Percentiles rank a stretch among this genome's conserved stretches.
Evolutionary conservation across 345 rosid genomes (phyloP).

Genomic region (Eucalyptus globulus): DNA sequence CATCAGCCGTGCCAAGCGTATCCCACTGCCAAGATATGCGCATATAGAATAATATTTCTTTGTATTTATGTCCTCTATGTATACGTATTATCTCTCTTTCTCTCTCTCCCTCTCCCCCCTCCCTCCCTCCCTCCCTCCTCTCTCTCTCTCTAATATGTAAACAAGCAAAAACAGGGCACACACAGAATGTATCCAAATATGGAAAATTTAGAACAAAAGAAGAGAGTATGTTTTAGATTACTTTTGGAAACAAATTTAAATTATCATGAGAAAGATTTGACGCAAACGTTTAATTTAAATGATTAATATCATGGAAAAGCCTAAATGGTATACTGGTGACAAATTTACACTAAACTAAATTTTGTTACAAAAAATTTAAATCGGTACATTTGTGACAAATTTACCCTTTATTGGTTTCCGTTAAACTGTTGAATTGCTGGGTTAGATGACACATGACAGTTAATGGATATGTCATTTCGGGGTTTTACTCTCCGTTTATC

Average conservation of each 20-base stretch:
- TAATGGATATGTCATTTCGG: no score
- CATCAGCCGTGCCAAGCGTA: not conserved
- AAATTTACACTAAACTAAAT: no score
- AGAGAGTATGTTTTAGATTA: not conserved
- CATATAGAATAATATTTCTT: not conserved
- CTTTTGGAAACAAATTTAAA: not conserved
- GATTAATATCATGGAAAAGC: no score
- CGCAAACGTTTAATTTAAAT: not conserved
- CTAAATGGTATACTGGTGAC: fast-evolving
- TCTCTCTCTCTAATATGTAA: not conserved
- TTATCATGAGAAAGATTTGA: not conserved
- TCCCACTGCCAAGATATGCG: not conserved
- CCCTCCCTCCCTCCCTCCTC: no score
- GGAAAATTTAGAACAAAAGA: not conserved
- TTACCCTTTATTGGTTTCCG: fast-evolving
- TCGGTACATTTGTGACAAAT: fast-evolving
- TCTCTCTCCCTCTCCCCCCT: no score
- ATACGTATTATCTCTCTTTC: no score
- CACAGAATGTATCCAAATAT: not conserved
- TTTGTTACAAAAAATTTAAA: no score
- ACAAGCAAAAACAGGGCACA: not conserved
- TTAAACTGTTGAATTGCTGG: fast-evolving
- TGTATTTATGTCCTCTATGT: not conserved
- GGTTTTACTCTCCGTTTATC: no score
- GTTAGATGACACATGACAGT: fast-evolving